phyloP scores from a whole-genome alignment of 2,329 filamentous ascomycete genomes.

The Calonectria fujianensis region DNA sequence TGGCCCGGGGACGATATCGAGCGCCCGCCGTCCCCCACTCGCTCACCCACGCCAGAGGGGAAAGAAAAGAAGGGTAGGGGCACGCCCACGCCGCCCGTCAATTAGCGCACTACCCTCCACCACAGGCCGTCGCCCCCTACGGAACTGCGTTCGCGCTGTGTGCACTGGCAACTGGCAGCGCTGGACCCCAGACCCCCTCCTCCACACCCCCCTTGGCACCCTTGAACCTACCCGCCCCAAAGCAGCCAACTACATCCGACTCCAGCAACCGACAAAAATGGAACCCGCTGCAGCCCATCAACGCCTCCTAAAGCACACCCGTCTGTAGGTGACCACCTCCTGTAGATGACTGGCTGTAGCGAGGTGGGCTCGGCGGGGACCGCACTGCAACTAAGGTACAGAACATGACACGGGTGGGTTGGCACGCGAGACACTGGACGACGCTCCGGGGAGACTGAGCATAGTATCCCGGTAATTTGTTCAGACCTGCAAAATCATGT shows the following conservation, averaged over 20 bases:
- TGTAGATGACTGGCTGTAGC: constrained; percentile 29
- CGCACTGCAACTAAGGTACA: constrained; percentile 13
- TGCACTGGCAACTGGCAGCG: constrained; percentile 18
- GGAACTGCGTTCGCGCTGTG: constrained; percentile 7
- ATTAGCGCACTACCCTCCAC: constrained; percentile 28
- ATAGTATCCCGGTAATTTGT: constrained; percentile 12
- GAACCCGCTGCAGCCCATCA: constrained; percentile 37
- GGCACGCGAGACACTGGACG: constrained; percentile 32
- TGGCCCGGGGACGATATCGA: constrained; percentile 34
- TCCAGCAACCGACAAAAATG: constrained; percentile 37
- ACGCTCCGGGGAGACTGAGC: constrained; percentile 25
- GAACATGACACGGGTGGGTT: constrained; percentile 21
- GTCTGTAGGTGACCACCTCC: constrained; percentile 30
- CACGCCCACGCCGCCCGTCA: constrained; percentile 22
- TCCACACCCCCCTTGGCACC: constrained; percentile 14
- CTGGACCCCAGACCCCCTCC: constrained; percentile 13
- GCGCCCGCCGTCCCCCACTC: constrained; percentile 13
- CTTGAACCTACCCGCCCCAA: constrained; percentile 26
- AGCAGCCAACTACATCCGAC: constrained; percentile 22
- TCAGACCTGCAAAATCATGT: constrained; percentile 2
- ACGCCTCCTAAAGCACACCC: constrained; percentile 30
- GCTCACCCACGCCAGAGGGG: constrained; percentile 22
- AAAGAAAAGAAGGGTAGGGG: constrained; percentile 15
- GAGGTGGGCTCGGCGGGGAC: constrained; percentile 31
- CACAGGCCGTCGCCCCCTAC: constrained; percentile 18